phyloP scores from a whole-genome alignment of 1,284 basidiomycete species.

The Cutaneotrichosporon dermatis region DNA sequence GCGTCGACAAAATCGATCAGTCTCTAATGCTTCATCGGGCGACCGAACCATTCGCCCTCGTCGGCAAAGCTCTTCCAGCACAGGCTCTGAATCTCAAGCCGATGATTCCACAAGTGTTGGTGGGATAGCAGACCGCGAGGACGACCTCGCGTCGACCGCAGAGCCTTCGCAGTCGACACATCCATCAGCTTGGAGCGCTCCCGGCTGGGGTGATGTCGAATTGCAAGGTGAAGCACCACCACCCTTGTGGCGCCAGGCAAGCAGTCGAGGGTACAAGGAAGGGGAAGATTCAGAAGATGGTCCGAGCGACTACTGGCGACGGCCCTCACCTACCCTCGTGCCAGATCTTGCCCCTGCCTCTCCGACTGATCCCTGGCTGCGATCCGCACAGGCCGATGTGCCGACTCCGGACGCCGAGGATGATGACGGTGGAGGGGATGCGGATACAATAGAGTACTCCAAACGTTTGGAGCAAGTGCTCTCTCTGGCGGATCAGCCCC shows the following conservation, averaged over 20 bases:
- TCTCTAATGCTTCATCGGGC: slow-evolving; percentile 2
- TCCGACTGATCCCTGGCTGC: slow-evolving; percentile 8
- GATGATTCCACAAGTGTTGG: neutral
- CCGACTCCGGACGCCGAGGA: slow-evolving; percentile 6
- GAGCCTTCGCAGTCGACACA: neutral
- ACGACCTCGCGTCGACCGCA: neutral
- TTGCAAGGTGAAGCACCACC: neutral
- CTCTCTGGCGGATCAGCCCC: slow-evolving; percentile 4
- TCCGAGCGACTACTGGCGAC: slow-evolving; percentile 24
- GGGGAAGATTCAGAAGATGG: slow-evolving; percentile 12
- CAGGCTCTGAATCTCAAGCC: neutral
- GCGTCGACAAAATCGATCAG: neutral
- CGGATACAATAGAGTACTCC: slow-evolving; percentile 17
- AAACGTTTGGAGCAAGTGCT: slow-evolving; percentile 20
- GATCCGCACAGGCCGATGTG: neutral
- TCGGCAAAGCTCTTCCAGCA: neutral
- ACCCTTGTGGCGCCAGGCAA: slow-evolving; percentile 14
- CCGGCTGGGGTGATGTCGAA: neutral
- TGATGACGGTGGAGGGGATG: slow-evolving; percentile 1
- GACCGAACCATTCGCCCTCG: slow-evolving; percentile 2
- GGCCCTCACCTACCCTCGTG: slow-evolving; percentile 7
- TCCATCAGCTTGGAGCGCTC: neutral
- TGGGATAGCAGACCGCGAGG: neutral
- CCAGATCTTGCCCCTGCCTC: slow-evolving; percentile 3
- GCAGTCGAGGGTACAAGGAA: slow-evolving; percentile 5